Conservation (phyloP, 2,329 filamentous ascomycete species). For the Diaporthe caulivora region DNA sequence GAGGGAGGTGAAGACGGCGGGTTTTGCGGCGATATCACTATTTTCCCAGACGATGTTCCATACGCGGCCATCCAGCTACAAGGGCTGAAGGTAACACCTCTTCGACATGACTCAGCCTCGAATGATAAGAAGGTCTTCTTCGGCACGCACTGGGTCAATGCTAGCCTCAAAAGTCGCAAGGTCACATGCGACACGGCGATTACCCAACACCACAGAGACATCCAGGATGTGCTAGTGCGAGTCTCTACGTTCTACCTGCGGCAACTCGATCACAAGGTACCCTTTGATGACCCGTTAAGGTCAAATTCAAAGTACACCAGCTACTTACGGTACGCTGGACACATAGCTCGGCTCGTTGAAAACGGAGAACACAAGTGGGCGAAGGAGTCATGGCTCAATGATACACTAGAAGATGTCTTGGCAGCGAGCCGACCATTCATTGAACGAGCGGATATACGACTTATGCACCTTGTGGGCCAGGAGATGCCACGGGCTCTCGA, state of each 20-base stretch:
- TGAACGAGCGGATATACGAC: constrained; percentile 39
- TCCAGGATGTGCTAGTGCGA: background rate
- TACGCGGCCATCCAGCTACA: constrained; percentile 6
- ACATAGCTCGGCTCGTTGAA: background rate
- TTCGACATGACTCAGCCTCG: background rate
- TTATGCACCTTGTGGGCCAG: constrained; percentile 47
- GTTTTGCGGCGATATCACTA: background rate
- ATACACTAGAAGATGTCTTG: constrained; percentile 33
- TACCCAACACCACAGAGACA: background rate
- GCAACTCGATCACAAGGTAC: background rate
- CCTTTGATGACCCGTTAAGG: background rate
- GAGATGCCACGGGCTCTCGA: constrained; percentile 48
- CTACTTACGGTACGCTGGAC: constrained; percentile 9
- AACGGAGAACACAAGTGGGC: constrained; percentile 4
- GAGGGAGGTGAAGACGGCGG: background rate
- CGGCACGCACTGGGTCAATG: background rate
- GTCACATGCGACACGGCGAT: background rate
- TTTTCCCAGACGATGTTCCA: background rate
- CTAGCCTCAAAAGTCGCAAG: background rate
- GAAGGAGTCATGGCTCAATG: constrained; percentile 29
- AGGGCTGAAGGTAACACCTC: background rate
- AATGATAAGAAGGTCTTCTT: constrained; percentile 22
- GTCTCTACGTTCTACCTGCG: constrained; percentile 19
- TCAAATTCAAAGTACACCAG: background rate
- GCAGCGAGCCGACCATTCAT: constrained; percentile 11